phyloP scores from a whole-genome alignment of 148 eudicot genomes.

The Camellia lanceoleosa region DNA sequence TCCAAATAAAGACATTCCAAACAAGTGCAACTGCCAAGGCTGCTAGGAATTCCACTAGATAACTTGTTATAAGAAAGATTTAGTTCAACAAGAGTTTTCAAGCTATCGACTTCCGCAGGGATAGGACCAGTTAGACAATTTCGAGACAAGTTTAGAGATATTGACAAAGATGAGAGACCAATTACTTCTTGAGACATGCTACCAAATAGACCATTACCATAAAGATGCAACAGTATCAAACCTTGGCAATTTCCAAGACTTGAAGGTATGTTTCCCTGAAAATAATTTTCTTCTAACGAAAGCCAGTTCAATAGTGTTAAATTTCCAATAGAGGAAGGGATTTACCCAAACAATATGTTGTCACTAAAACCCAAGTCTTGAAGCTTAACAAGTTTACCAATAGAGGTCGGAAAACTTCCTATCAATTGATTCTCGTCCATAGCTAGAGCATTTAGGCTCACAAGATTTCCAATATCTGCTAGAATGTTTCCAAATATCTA shows the following conservation, averaged over 20 bases:
- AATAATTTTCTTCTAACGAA: neutral
- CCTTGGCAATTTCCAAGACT: conserved; percentile 27
- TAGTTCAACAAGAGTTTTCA: conserved; percentile 19
- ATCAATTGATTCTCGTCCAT: neutral
- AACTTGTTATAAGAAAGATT: conserved; percentile 28
- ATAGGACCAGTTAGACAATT: conserved; percentile 32
- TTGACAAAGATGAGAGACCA: conserved; percentile 17
- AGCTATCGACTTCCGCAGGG: conserved; percentile 21
- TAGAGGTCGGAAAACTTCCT: conserved; percentile 28
- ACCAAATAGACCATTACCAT: conserved; percentile 29
- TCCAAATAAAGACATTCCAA: conserved; percentile 19
- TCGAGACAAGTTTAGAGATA: conserved; percentile 2
- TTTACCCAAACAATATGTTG: conserved; percentile 24
- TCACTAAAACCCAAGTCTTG: neutral
- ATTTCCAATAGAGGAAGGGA: conserved; percentile 28
- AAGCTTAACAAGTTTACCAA: conserved; percentile 26
- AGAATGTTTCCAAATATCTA: conserved; percentile 20
- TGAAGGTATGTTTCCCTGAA: conserved; percentile 24
- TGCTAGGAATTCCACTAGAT: conserved; percentile 34
- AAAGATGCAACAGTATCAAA: conserved; percentile 20
- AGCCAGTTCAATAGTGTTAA: conserved; percentile 3
- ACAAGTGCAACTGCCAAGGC: conserved; percentile 19
- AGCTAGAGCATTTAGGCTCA: neutral
- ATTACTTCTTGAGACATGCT: conserved; percentile 27
- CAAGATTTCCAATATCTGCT: conserved; percentile 19